phyloP scores from a whole-genome alignment of 169 alveolate genomes.

The Plasmodium cynomolgi region DNA sequence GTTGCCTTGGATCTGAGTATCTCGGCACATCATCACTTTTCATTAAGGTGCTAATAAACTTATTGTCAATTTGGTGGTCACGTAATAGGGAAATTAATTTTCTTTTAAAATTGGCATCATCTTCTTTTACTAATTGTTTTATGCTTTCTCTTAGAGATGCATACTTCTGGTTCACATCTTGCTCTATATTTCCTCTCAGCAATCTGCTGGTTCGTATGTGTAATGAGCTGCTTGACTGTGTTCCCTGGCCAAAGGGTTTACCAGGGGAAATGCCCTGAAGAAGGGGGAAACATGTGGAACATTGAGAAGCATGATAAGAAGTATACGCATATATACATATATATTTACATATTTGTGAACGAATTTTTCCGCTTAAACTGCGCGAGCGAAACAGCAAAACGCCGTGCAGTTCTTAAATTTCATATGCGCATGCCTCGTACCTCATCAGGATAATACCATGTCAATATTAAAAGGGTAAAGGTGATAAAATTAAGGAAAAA shows the following conservation, averaged over 20 bases:
- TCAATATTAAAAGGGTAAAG: background rate
- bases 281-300: background rate
- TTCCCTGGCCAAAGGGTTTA: background rate
- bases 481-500: background rate
- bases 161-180: background rate
- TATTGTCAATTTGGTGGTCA: background rate
- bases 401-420: background rate
- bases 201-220: background rate
- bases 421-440: background rate
- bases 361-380: background rate
- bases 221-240: background rate
- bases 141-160: background rate
- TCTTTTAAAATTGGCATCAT: background rate
- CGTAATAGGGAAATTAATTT: background rate
- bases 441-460: background rate
- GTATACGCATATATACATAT: background rate
- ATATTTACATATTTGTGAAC: background rate
- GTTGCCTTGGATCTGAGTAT: background rate
- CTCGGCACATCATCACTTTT: background rate
- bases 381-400: background rate
- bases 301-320: background rate
- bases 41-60: background rate
- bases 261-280: background rate
- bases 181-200: background rate
- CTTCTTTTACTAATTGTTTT: background rate